phyloP scores from a whole-genome alignment of 148 eudicot species.

The Silene latifolia region DNA sequence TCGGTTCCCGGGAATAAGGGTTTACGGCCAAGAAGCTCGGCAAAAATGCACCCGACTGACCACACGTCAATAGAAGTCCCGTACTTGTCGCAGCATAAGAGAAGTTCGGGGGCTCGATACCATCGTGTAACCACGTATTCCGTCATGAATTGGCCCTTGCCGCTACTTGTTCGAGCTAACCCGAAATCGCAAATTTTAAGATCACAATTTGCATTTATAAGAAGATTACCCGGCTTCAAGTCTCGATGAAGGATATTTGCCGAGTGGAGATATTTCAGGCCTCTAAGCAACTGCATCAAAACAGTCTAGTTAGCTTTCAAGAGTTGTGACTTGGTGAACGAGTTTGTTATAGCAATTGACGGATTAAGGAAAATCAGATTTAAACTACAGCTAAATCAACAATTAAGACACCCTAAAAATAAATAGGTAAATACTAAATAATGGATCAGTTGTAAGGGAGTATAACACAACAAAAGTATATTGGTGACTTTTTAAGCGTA shows the following conservation, averaged over 20 bases:
- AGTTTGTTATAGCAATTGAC: too few species aligned
- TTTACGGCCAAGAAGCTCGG: conserved; percentile 13
- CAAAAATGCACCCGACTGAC: conserved; percentile 14
- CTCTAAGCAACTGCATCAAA: conserved; percentile 59
- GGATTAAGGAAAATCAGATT: too few species aligned
- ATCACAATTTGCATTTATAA: conserved; percentile 78
- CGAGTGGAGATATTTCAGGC: conserved; percentile 79
- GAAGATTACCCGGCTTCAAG: conserved; percentile 75
- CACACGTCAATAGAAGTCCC: conserved; percentile 13
- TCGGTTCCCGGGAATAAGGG: conserved; percentile 6
- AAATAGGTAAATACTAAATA: too few species aligned
- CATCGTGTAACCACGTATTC: conserved; percentile 15
- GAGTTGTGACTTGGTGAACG: background rate
- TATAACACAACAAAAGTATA: too few species aligned
- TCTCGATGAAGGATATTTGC: conserved; percentile 86
- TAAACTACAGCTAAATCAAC: too few species aligned
- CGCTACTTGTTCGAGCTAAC: conserved; percentile 60
- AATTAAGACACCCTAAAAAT: too few species aligned
- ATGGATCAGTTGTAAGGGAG: too few species aligned
- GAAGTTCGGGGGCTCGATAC: conserved; percentile 19
- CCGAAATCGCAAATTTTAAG: conserved; percentile 85
- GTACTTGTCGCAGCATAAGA: conserved; percentile 6
- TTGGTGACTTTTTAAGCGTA: too few species aligned
- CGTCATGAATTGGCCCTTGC: conserved; percentile 12
- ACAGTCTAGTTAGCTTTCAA: conserved; percentile 10